Base-by-base conservation (phyloP, 2,329 filamentous ascomycete species). In the Diplodia seriata region DNA sequence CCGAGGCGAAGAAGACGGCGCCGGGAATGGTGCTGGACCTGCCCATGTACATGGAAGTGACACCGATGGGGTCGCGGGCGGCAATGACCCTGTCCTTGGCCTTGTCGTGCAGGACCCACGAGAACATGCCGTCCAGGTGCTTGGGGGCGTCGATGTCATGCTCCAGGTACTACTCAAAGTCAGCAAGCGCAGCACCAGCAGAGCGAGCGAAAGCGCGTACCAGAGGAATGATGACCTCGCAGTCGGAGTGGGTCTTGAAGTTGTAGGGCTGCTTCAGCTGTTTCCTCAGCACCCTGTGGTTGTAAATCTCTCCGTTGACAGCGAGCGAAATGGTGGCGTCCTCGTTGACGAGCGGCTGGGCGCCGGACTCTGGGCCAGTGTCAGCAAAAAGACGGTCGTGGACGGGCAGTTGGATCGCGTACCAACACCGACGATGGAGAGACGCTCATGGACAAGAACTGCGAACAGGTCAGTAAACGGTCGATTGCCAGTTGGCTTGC, bases 301-400 rank as follows among this genome's bases (percentile, higher is more conserved):
- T 99, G 87, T 99, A 99, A 80, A 99, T 99, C 81, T 99, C 95
- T 82, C 95, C 95, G 82, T 99, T 99, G 88, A 98, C 95, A 72
- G 95, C 94, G 70, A 99, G 89, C 71, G 94, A 90, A 75, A 99
- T 90, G 75, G 86, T 90, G 72, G 89, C 90, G 79, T 98, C 94
- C 73, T 93, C 89, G 85, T 93, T 98, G 85, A 94, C 91, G 72
- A 99, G 86, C 71, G 95, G 95, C 83, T 99, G 95, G 64, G 95
- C 94, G 79, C 95, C 95, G 76, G 92, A 94, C 80, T 98, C 94
- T 94, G 79, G 54, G 50, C 29, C 53, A 70, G 55, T 55, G 69
- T 77, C 70, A 79, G 73, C 65, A 36, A 43, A 29, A 33, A 1
- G 49, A 29, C 26, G 40, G 59, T n/a, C 14, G 65, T 26, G 54